These are phyloP conservation scores for Fonsecaea pedrosoi DNA, from an alignment of 2,329 filamentous ascomycete genomes.

Conservation along the genomic window DNA sequence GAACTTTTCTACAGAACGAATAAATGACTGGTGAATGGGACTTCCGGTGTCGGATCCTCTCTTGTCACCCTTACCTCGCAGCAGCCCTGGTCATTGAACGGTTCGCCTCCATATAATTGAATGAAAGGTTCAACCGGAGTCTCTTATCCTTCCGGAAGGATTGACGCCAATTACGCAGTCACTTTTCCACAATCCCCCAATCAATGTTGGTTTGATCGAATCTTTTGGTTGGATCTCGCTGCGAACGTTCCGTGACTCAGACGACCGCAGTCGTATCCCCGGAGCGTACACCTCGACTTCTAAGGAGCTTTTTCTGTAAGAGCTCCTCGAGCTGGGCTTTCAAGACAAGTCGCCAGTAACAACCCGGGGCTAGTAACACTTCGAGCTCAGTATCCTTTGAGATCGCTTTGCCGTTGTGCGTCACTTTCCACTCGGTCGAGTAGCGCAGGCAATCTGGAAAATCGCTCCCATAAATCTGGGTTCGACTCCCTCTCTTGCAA, in stretches of 20 bases:
- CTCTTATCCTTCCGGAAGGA: conserved; percentile 22
- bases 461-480: conserved; percentile 11
- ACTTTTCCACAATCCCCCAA: conserved; percentile 14
- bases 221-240: conserved; percentile 15
- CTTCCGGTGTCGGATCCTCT: conserved; percentile 5
- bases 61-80: conserved; percentile 14
- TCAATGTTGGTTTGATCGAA: conserved; percentile 15
- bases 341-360: conserved; percentile 15
- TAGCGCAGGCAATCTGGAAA: conserved; percentile 15
- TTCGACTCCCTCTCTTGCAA: conserved; percentile 22
- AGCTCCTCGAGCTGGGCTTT: conserved; percentile 18
- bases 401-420: conserved; percentile 13
- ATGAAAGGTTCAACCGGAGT: conserved; percentile 17
- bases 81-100: not conserved
- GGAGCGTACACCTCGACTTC: conserved; percentile 17
- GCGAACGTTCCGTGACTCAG: conserved; percentile 16
- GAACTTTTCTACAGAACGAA: no score
- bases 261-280: conserved; percentile 18
- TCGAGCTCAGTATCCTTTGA: conserved; percentile 18
- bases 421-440: conserved; percentile 26
- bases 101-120: conserved; percentile 14
- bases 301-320: conserved; percentile 7
- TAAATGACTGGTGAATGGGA: no score
- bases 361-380: conserved; percentile 5
- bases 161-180: conserved; percentile 12